Base-by-base conservation (phyloP, 2,329 filamentous ascomycete species). In the Colletotrichum somersetense region DNA sequence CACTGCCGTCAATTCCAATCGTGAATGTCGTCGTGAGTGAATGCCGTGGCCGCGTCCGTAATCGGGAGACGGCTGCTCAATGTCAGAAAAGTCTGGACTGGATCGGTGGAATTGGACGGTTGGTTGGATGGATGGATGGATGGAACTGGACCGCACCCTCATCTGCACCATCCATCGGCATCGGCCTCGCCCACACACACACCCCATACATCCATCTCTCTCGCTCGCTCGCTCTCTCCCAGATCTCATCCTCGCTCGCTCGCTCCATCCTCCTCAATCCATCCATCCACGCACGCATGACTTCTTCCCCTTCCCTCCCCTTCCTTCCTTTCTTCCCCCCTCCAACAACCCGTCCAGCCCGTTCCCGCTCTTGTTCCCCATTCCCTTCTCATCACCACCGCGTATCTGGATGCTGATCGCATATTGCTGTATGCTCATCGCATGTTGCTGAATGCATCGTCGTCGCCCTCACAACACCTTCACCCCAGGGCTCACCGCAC, bases 91-190 rank as follows among this genome's bases (percentile, higher is more conserved):
- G 59, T 50, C 44, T 50, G 30, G 59, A 62, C 42, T 33, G 14
- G 18, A 20, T 8, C 12, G 42, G 10, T 48, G 20, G 20, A 48
- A 30, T 30, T 48, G 44, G 44, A n/a, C n/a, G 20, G 16, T 10
- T 48, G 46, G 46, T 23, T n/a, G 46, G 46, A n/a, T n/a, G 46
- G 46, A n/a, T n/a, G 46, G 46, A n/a, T 48, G 44, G n/a, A 42
- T 62, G 44, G 20, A 26, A 38, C 44, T 48, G 59, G 11, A 48
- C 30, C 40, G 30, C n/a, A 44, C 30, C 48, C 59, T 50, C 58
- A 35, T 35, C 42, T 48, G 58, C 42, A 62, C 42, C 42, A 18
- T 61, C 35, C 50, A 53, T 62, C 58, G 59, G 59, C 59, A 62
- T 62, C 59, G 59, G 30, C 20, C 18, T 62, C 59, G 33, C 44